These are phyloP conservation scores for Globisporangium polare DNA, from an alignment of 352 stramenopile genomes.

Conservation along the genomic window DNA sequence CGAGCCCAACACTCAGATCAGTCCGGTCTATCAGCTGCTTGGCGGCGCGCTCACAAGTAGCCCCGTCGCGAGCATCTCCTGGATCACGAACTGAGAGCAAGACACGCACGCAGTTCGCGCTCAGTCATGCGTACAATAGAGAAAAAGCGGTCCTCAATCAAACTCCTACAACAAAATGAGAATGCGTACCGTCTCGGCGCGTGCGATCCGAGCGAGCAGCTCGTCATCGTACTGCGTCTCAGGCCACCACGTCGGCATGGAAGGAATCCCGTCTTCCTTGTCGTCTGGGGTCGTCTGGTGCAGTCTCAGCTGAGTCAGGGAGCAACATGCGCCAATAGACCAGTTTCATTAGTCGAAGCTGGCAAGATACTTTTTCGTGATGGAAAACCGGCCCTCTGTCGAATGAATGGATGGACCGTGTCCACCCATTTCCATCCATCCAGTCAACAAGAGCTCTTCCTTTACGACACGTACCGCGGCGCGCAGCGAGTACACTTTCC, in stretches of 20 bases:
- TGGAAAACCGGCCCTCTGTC: not conserved
- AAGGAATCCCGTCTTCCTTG: not conserved
- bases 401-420: not conserved
- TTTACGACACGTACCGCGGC: slow-evolving; percentile 21
- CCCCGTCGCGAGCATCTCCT: slow-evolving; percentile 10
- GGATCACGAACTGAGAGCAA: slow-evolving; percentile 12
- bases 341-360: not conserved
- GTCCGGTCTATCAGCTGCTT: not conserved
- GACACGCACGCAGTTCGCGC: not conserved
- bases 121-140: not conserved
- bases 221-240: slow-evolving; percentile 33
- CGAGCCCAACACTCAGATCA: not conserved
- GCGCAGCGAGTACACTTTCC: slow-evolving; percentile 25
- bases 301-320: slow-evolving; percentile 26
- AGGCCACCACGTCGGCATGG: slow-evolving; percentile 55
- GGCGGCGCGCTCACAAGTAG: not conserved
- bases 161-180: not conserved
- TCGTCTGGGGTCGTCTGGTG: slow-evolving; percentile 20
- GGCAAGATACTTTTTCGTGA: slow-evolving; percentile 3
- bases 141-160: no score
- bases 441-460: not conserved
- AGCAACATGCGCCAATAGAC: not conserved
- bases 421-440: not conserved
- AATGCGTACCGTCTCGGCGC: slow-evolving; percentile 33
- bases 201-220: slow-evolving; percentile 32